Base-by-base conservation (phyloP, 2,329 filamentous ascomycete genomes). In the Fusarium begoniae region DNA sequence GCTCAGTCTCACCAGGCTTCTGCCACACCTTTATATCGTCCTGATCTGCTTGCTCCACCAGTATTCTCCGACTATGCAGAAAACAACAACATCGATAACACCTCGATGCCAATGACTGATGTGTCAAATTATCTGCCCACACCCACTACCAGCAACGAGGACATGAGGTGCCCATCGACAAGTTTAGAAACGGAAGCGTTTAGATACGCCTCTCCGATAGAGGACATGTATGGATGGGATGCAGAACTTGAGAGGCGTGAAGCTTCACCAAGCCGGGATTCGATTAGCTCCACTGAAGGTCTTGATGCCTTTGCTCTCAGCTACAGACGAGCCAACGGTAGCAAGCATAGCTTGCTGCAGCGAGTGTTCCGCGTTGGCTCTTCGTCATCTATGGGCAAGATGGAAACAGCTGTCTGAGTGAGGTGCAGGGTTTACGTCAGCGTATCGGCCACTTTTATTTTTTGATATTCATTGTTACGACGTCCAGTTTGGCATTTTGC, bases 191-290 rank as follows among this genome's bases (percentile, higher is more conserved):
- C 64, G 3, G 43, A 70, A 24, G 68, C 68, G 6, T 77, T 67
- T 37, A 66, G 69, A 48, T 73, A 68, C 44, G 63, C 75, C 7
- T 70, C 75, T 14, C 60, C 75, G 4, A 55, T 70, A 11, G 62
- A 58, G 26, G 87, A 89, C 63, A 74, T 84, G 9, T 89, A 89
- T 63, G 87, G 88, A 18, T 90, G 87, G 88, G 87, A 89, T 66
- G 86, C 86, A 15, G 86, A 86, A 71, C 77, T 78, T 48, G 65
- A 77, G 22, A 77, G 76, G 48, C 66, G 71, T 17, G 54, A 68
- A 26, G 57, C 56, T 12, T 44, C 63, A 11, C 56, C 63, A 40
- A 63, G 68, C 20, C 59, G 67, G 24, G 50, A 65, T 10, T 75
- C 68, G 6, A 53, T 70, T 55, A 67, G 60, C 24, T 56, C 66